Base-by-base conservation (phyloP, 1,284 basidiomycete species). In the Pholiota adiposa region DNA sequence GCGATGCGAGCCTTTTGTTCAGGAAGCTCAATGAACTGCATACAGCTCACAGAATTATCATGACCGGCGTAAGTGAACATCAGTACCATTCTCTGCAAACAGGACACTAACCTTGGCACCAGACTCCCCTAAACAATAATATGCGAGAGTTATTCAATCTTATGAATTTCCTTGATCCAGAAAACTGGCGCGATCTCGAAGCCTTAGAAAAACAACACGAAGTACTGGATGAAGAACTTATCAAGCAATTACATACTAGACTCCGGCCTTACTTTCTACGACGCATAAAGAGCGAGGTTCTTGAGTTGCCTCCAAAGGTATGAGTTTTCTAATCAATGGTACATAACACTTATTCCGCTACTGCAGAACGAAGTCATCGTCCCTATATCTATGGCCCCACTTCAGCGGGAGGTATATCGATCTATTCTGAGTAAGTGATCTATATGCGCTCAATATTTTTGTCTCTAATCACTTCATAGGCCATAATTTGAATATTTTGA, bases 71-170 rank as follows among this genome's bases (percentile, higher is more conserved):
- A 71, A 68, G 67, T n/a, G n/a, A 14, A 59, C 3, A 25, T 25
- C 51, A 8, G 43, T 25, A 33, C n/a, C 21, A 51, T 9, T 5
- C 21, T 52, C 58, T 60, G 64, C 23, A 27, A 18, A 50, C 27
- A 65, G 33, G 16, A n/a, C 53, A 36, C n/a, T n/a, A n/a, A n/a
- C 36, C 25, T 23, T 40, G 38, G 23, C 51, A 34, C 19, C 70
- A 96, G 84, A 98, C 97, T 1, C 97, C 97, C 1, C 76, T 99
- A 54, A 98, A 99, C 74, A 98, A 98, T 77, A 98, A 97, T 69
- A 89, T 98, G 36, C 85, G 93, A 54, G 97, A 99, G 75, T 76
- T 97, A 21, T 96, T 97, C 80, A 97, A 96, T 72, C 81, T 98
- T 43, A 94, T 98, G 86, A 93, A 94, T 73, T 97, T 97, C 77